A percentile compares a stretch with the other conserved stretches of the same genome.
Conservation (phyloP, 1,284 basidiomycete genomes). For the Tylopilus orsonianus region DNA sequence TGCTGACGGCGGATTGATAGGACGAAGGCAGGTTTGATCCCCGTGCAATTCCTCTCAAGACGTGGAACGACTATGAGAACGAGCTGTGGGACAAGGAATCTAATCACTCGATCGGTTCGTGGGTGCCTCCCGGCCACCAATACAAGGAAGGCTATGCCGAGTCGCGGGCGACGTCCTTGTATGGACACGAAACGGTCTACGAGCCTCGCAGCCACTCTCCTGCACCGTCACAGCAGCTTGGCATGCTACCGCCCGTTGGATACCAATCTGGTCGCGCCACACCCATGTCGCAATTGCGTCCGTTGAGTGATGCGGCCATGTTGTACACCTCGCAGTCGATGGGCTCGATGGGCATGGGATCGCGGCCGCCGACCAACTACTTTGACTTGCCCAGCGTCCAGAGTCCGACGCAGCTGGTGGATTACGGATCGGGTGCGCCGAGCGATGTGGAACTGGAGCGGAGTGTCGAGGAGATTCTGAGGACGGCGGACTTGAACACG, state of each 20-base stretch:
- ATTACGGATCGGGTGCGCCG: slow-evolving; percentile 46
- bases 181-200: slow-evolving; percentile 81
- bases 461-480: slow-evolving; percentile 71
- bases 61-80: slow-evolving; percentile 96
- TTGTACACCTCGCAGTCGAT: slow-evolving; percentile 58
- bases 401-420: slow-evolving; percentile 50
- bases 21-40: slow-evolving; percentile 98
- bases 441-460: slow-evolving; percentile 71
- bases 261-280: slow-evolving; percentile 80
- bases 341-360: slow-evolving; percentile 59
- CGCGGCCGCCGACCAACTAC: slow-evolving; percentile 71
- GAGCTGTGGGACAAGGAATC: slow-evolving; percentile 97
- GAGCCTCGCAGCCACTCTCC: slow-evolving; percentile 70
- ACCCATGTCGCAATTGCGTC: slow-evolving; percentile 46
- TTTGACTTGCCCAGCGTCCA: slow-evolving; percentile 62
- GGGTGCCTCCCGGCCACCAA: slow-evolving; percentile 70
- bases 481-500: slow-evolving; percentile 78
- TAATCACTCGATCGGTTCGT: slow-evolving; percentile 86
- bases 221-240: slow-evolving; percentile 58
- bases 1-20: slow-evolving; percentile 40
- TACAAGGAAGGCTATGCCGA: slow-evolving; percentile 72
- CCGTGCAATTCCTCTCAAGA: slow-evolving; percentile 88
- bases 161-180: slow-evolving; percentile 71
- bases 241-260: slow-evolving; percentile 59
- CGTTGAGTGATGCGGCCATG: slow-evolving; percentile 39